phyloP scores from a whole-genome alignment of 352 stramenopile species.

The Phytophthora syringae region DNA sequence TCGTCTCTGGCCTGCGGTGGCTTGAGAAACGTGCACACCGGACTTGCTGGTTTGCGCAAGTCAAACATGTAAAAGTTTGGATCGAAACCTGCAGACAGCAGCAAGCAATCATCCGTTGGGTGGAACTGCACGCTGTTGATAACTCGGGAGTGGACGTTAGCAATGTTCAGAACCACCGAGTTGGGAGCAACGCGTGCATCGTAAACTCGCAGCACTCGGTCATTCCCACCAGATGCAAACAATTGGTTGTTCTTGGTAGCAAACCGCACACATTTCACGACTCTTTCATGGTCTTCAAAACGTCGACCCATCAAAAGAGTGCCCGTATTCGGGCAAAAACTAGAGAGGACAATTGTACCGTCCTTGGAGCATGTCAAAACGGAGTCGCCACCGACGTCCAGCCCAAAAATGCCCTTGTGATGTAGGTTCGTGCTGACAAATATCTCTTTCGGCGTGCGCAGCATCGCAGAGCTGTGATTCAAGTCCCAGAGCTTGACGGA shows the following conservation, averaged over 20 bases:
- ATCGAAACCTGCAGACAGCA: conserved; percentile 59
- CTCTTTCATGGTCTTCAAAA: conserved; percentile 47
- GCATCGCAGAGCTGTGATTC: conserved; percentile 37
- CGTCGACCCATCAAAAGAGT: conserved; percentile 27
- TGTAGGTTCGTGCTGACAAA: conserved; percentile 42
- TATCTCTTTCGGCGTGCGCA: conserved; percentile 35
- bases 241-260: conserved; percentile 20
- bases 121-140: conserved; percentile 72
- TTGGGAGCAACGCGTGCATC: conserved; percentile 27
- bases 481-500: conserved; percentile 66
- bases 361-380: conserved; percentile 67
- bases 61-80: conserved; percentile 58
- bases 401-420: conserved; percentile 52
- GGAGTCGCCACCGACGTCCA: conserved; percentile 42
- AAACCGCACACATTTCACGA: conserved; percentile 60
- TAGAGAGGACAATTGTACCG: conserved; percentile 41
- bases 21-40: conserved; percentile 45
- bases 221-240: conserved; percentile 58
- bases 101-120: conserved; percentile 45
- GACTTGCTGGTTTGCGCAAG: conserved; percentile 37
- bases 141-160: conserved; percentile 36
- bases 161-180: conserved; percentile 14
- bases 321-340: conserved; percentile 26
- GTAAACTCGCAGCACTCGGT: conserved; percentile 51
- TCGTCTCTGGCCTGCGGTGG: conserved; percentile 21